phyloP scores from a whole-genome alignment of 1,139 yeast genomes.

The Wickerhamomyces sp. region DNA sequence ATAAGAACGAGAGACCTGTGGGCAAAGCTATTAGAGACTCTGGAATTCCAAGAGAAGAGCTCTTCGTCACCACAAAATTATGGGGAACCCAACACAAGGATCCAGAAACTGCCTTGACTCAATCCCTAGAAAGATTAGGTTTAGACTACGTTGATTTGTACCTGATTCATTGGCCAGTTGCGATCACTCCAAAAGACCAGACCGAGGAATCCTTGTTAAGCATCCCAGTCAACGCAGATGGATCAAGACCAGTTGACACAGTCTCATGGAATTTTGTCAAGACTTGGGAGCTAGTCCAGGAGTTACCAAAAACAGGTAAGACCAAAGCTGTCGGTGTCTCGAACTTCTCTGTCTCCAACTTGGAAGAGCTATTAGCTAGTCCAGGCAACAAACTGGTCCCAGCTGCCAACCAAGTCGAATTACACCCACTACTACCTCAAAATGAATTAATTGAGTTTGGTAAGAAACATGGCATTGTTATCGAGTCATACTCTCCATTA shows the following conservation, averaged over 20 bases:
- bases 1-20: conserved; percentile 62
- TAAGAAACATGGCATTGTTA: conserved; percentile 47
- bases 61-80: conserved; percentile 78
- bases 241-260: conserved; percentile 24
- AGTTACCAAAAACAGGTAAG: conserved; percentile 53
- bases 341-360: conserved; percentile 55
- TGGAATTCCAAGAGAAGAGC: conserved; percentile 62
- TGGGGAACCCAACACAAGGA: conserved; percentile 66
- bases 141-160: conserved; percentile 80
- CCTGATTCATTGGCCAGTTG: conserved; percentile 86
- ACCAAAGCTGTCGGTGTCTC: conserved; percentile 75
- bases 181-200: conserved; percentile 38
- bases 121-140: conserved; percentile 61
- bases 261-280: conserved; percentile 49
- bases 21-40: conserved; percentile 66
- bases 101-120: conserved; percentile 55
- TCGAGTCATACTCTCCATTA: conserved; percentile 80
- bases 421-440: conserved; percentile 76
- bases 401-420: conserved; percentile 69
- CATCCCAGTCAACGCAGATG: no score
- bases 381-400: conserved; percentile 54
- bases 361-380: conserved; percentile 48
- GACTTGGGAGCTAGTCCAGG: conserved; percentile 69
- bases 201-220: no score
- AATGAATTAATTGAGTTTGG: conserved; percentile 53